phyloP scores from a whole-genome alignment of 2,329 filamentous ascomycete species.

The Arthrobotrys sphaeroides region DNA sequence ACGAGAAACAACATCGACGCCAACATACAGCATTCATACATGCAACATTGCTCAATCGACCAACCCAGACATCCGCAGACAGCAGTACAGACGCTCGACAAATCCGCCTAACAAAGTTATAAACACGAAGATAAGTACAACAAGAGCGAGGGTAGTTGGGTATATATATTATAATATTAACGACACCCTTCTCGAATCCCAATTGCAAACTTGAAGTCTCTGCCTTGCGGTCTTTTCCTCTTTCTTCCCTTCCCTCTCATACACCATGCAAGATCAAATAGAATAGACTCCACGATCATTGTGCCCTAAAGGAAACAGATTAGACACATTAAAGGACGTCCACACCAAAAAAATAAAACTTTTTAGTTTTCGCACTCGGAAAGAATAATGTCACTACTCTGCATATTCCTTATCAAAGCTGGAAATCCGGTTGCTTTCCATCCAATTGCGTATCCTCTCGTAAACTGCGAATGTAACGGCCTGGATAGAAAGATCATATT shows the following conservation, averaged over 20 bases:
- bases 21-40: conserved; percentile 9
- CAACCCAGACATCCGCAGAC: neutral
- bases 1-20: conserved; percentile 4
- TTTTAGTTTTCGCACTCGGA: neutral
- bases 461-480: conserved; percentile 71
- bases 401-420: conserved; percentile 65
- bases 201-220: too few relatives aligned
- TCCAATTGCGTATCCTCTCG: conserved; percentile 63
- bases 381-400: conserved; percentile 52
- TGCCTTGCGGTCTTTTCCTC: neutral
- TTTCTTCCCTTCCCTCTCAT: neutral
- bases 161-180: conserved; percentile 17
- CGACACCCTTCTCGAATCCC: neutral
- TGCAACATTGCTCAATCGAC: neutral
- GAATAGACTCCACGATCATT: conserved; percentile 8
- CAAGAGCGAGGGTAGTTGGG: neutral
- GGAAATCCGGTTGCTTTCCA: conserved; percentile 60
- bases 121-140: neutral
- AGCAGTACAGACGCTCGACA: too few relatives aligned
- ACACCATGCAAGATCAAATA: neutral
- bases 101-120: too few relatives aligned
- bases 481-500: conserved; percentile 38
- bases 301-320: conserved; percentile 29
- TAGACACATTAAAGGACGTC: conserved; percentile 20
- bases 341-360: conserved; percentile 5